These are phyloP conservation scores for Sugiyamaella chiloensis DNA, from an alignment of 805 yeast species.

Conservation along the genomic window DNA sequence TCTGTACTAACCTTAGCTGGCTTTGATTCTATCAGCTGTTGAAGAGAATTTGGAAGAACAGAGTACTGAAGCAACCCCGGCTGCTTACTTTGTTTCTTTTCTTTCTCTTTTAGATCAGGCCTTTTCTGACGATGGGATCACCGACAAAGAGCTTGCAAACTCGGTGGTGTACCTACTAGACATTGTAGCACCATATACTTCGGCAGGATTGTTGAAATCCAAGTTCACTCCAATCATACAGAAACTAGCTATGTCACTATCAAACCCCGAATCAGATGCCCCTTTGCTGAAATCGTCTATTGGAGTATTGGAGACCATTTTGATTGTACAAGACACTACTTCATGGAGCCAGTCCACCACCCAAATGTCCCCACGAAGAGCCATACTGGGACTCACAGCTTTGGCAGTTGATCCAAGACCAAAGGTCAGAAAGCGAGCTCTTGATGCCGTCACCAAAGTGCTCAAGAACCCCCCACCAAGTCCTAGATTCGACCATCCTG, in stretches of 20 bases:
- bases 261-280: conserved; percentile 67
- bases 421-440: conserved; percentile 91
- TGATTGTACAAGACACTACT: conserved; percentile 73
- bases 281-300: conserved; percentile 78
- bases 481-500: conserved; percentile 76
- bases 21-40: conserved; percentile 79
- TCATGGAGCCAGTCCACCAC: conserved; percentile 59
- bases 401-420: conserved; percentile 86
- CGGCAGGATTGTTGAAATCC: conserved; percentile 63
- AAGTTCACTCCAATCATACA: conserved; percentile 76
- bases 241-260: conserved; percentile 75
- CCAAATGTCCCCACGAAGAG: conserved; percentile 67
- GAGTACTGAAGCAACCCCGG: conserved; percentile 56
- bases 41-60: conserved; percentile 82
- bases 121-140: conserved; percentile 45
- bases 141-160: conserved; percentile 63
- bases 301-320: conserved; percentile 77
- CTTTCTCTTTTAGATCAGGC: conserved; percentile 78
- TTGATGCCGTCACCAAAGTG: conserved; percentile 73
- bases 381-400: conserved; percentile 71
- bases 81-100: conserved; percentile 82
- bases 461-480: conserved; percentile 69
- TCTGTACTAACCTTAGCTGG: conserved; percentile 40
- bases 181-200: conserved; percentile 63
- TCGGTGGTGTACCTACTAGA: conserved; percentile 80